Evolutionary conservation across 1,284 basidiomycete species (phyloP), one percentile per base, ranked within the genome.

Genomic region (Cutaneotrichosporon sp.): DNA sequence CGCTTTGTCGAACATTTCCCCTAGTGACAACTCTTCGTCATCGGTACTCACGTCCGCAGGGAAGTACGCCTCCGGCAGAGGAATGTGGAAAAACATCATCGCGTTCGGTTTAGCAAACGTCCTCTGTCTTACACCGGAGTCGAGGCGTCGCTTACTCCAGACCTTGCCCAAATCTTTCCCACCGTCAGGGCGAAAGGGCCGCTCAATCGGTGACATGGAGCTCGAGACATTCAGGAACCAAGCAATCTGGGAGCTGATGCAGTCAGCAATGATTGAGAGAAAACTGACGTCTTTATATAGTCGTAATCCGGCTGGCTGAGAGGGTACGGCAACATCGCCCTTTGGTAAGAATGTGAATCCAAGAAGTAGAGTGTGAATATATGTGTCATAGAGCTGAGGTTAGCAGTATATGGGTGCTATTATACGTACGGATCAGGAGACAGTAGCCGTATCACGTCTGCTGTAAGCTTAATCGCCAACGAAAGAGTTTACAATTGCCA

Each of bases 71-170:
- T 82, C 87, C n/a, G 72, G 89, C 79, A 94, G 67, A 40, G 91
- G 91, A 49, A 96, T 94, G 65, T 96, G 91, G 83, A 93, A 94
- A 77, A 92, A 94, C 85, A 90, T 88, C 62, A 93, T 73, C 0
- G 89, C 91, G 65, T 93, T 93, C 1, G 90, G 90, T 72, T 91
- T 93, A 4, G 87, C 88, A 1, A 92, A 77, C 49, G 80, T 81
- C 41, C 74, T 78, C 0, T 54, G 52, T 36, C 56, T 15, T 5
- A 30, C 26, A 10, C 10, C 26, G 7, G 26, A 30, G 14, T 26
- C 20, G 2, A 21, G 33, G 34, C 53, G 30, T 15, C 26, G 49
- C 36, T 44, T 58, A 47, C 12, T 39, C 86, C 86, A 87, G 46
- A 84, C 70, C 47, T 79, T 74, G 8, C 81, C 84, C 1, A 89